Conservation (phyloP, 495 filamentous ascomycete species). For the Annulohypoxylon maeteangense region DNA sequence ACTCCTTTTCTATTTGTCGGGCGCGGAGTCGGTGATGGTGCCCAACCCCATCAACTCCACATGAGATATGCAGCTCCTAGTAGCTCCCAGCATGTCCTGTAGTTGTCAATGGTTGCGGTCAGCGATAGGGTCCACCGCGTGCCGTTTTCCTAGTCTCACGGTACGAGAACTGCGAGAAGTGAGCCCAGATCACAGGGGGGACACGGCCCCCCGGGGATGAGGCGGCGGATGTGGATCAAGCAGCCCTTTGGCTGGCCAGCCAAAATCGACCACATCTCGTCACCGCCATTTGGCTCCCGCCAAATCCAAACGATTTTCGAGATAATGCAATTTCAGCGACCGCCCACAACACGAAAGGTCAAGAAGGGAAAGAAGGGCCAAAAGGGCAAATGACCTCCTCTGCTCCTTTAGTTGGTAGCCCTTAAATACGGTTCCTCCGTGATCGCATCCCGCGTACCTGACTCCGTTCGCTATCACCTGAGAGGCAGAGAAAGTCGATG, state of each 20-base stretch:
- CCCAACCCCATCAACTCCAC: slow-evolving; percentile 51
- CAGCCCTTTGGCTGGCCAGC: slow-evolving; percentile 42
- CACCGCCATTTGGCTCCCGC: slow-evolving; percentile 48
- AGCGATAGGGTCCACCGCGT: slow-evolving; percentile 37
- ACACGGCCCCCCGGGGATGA: slow-evolving; percentile 44
- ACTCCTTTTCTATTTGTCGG: slow-evolving; percentile 40
- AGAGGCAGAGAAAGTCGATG: not conserved
- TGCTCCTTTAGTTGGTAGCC: not conserved
- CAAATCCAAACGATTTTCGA: slow-evolving; percentile 27
- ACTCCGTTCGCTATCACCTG: not conserved
- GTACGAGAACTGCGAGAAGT: slow-evolving; percentile 33
- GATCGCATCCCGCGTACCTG: slow-evolving; percentile 33
- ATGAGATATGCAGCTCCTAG: slow-evolving; percentile 41
- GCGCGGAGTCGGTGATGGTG: slow-evolving; percentile 48
- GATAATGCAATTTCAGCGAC: slow-evolving; percentile 37
- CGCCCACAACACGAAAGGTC: not conserved
- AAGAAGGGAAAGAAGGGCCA: not conserved
- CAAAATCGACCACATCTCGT: slow-evolving; percentile 48
- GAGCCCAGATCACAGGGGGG: slow-evolving; percentile 42
- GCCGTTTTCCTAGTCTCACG: slow-evolving; percentile 43
- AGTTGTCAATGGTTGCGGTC: slow-evolving; percentile 41
- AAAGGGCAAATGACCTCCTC: slow-evolving; percentile 8
- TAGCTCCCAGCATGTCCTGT: no score
- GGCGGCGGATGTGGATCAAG: slow-evolving; percentile 46
- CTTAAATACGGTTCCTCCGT: slow-evolving; percentile 30